Evolutionary conservation across 345 rosid genomes (phyloP).

Genomic region (Salix viminalis): DNA sequence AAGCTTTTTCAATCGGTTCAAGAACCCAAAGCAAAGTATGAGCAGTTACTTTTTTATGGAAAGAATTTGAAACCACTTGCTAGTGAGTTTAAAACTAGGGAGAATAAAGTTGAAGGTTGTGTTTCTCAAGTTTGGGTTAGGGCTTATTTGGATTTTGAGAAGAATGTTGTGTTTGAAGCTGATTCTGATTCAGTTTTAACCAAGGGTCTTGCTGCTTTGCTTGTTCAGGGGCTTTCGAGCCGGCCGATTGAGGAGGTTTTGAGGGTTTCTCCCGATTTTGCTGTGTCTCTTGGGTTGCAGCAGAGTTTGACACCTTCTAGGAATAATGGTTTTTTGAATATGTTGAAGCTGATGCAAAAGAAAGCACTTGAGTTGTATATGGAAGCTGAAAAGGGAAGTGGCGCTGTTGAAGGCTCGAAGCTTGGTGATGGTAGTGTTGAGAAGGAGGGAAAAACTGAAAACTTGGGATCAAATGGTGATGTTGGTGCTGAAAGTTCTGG

Average conservation of each 20-base stretch:
- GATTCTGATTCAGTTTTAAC: constrained; percentile 85
- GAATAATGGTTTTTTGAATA: constrained; percentile 89
- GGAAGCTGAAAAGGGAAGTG: constrained; percentile 34
- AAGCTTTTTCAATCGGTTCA: constrained; percentile 76
- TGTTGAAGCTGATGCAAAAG: constrained; percentile 88
- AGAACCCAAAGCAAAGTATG: constrained; percentile 70
- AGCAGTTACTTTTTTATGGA: constrained; percentile 81
- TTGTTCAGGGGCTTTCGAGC: constrained; percentile 80
- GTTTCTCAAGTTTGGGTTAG: constrained; percentile 96
- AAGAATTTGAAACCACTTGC: constrained; percentile 69
- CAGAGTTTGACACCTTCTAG: constrained; percentile 83
- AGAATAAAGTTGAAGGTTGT: constrained; percentile 90
- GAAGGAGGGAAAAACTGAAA: constrained; percentile 1
- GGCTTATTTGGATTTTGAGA: constrained; percentile 59
- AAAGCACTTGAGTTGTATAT: constrained; percentile 57
- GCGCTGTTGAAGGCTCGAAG: constrained; percentile 6
- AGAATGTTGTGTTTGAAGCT: constrained; percentile 74
- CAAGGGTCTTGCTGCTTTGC: constrained; percentile 86
- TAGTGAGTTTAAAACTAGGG: constrained; percentile 59
- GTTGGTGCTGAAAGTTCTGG: neutral
- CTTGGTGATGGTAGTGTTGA: neutral
- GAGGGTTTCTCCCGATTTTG: constrained; percentile 75
- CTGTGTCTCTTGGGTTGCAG: constrained; percentile 67
- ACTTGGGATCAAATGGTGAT: constrained; percentile 5
- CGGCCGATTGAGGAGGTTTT: constrained; percentile 65